Evolutionary conservation across 108 stramenopile genomes (phyloP), one percentile per base, ranked within the genome.

Genomic region (Cyclostephanos invisitatus): DNA sequence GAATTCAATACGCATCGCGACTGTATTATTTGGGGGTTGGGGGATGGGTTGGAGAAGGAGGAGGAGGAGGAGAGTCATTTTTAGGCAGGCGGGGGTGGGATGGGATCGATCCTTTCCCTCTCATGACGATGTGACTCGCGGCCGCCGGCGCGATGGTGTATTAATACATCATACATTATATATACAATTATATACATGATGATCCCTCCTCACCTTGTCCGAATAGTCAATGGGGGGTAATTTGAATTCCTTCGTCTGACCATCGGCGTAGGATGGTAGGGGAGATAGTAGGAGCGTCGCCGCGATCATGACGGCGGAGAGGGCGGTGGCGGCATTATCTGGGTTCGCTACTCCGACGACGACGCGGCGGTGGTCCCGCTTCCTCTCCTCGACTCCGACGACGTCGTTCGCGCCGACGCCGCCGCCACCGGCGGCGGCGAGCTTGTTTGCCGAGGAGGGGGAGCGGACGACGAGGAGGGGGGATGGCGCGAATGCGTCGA

Each of bases 161-260:
- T n/a, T n/a, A n/a, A n/a, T n/a, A n/a, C n/a, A n/a, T n/a, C n/a
- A n/a, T n/a, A n/a, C n/a, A n/a, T n/a, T n/a, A n/a, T n/a, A n/a
- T n/a, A n/a, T n/a, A n/a, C n/a, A n/a, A n/a, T n/a, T n/a, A n/a
- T n/a, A n/a, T n/a, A n/a, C n/a, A n/a, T n/a, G n/a, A n/a, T n/a
- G n/a, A n/a, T 4, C 32, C 32, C 32, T 3, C 32, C 44, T 46
- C 44, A 46, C 44, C 44, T 46, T 86, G 78, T 94, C 92, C 24
- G 76, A 68, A 2, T 56, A 24, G 72, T 97, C 94, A 67, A 97
- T 92, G 47, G 96, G 96, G 20, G 96, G 96, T 44, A 97, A 80
- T 71, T 90, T 91, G 86, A 95, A 97, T 44, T 89, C 84, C 67
- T 91, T 86, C 24, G 91, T 94, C 77, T 89, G 84, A 17, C 94